Conservation (phyloP, 768 basidiomycete genomes). For the Termitomyces heimii region DNA sequence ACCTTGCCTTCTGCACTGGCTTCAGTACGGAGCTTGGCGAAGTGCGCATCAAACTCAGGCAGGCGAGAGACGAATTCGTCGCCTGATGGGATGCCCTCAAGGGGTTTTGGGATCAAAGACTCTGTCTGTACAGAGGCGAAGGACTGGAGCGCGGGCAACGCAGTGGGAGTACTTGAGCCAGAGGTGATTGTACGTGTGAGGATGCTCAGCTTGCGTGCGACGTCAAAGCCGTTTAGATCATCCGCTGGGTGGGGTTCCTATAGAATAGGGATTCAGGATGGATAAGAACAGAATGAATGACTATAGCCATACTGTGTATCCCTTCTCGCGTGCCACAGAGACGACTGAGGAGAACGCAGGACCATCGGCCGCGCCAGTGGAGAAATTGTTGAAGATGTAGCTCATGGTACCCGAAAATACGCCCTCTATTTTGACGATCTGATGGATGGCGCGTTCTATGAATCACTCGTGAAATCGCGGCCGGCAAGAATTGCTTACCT, state of each 20-base stretch:
- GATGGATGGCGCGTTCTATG: not conserved
- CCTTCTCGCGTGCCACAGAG: slow-evolving; percentile 80
- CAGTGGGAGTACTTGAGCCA: slow-evolving; percentile 23
- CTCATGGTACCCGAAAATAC: slow-evolving; percentile 97
- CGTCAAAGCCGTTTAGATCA: slow-evolving; percentile 95
- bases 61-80: slow-evolving; percentile 80
- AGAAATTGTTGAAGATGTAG: slow-evolving; percentile 98
- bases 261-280: not conserved
- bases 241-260: slow-evolving; percentile 98
- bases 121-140: slow-evolving; percentile 76
- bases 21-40: slow-evolving; percentile 67
- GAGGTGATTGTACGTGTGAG: slow-evolving; percentile 70
- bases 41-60: slow-evolving; percentile 77
- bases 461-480: not conserved
- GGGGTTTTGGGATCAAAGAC: slow-evolving; percentile 78
- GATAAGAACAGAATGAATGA: not conserved
- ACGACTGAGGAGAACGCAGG: slow-evolving; percentile 89
- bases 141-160: slow-evolving; percentile 60
- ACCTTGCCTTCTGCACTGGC: slow-evolving; percentile 81
- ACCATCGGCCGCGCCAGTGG: slow-evolving; percentile 60
- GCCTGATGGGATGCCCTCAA: slow-evolving; percentile 63
- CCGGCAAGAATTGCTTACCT: slow-evolving; percentile 36
- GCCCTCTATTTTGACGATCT: slow-evolving; percentile 91
- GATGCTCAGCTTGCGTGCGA: slow-evolving; percentile 95
- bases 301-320: slow-evolving; percentile 73